A percentile compares a stretch with the other conserved stretches of the same genome.
Evolutionary conservation across 768 basidiomycete species (phyloP).

Genomic region (Hortiboletus flavorubellus): DNA sequence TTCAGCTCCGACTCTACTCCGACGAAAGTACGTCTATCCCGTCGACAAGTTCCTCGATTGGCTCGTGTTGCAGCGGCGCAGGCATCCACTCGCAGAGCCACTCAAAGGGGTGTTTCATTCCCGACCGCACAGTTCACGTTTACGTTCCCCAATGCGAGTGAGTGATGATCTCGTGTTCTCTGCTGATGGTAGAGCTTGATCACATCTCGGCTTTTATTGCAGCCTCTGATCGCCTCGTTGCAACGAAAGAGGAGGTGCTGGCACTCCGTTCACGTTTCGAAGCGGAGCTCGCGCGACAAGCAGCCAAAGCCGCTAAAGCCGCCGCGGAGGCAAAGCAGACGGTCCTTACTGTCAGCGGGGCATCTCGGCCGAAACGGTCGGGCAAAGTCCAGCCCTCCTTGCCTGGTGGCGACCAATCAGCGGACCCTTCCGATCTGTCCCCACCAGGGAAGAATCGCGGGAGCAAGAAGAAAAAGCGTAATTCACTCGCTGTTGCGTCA

Average conservation of each 20-base stretch:
- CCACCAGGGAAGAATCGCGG: conserved; percentile 29
- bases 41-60: conserved; percentile 48
- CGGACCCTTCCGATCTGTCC: conserved; percentile 40
- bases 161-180: conserved; percentile 41
- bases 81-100: conserved; percentile 3
- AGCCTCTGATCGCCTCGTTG: conserved; percentile 72
- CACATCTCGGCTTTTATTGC: conserved; percentile 22
- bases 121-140: conserved; percentile 58
- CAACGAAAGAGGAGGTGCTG: conserved; percentile 67
- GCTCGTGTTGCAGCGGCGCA: conserved; percentile 40
- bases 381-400: conserved; percentile 36
- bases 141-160: conserved; percentile 63
- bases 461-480: conserved; percentile 91
- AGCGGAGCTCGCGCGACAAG: conserved; percentile 68
- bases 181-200: conserved; percentile 27
- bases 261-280: conserved; percentile 67
- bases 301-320: conserved; percentile 49
- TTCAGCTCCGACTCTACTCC: conserved; percentile 29
- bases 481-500: conserved; percentile 85
- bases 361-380: conserved; percentile 36
- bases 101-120: conserved; percentile 38
- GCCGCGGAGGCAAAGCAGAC: conserved; percentile 52
- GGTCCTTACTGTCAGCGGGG: conserved; percentile 36
- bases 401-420: conserved; percentile 33
- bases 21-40: conserved; percentile 51